Evolutionary conservation across 345 rosid species (phyloP), one percentile per base, ranked within the genome.

Genomic region (Arabis alpina): DNA sequence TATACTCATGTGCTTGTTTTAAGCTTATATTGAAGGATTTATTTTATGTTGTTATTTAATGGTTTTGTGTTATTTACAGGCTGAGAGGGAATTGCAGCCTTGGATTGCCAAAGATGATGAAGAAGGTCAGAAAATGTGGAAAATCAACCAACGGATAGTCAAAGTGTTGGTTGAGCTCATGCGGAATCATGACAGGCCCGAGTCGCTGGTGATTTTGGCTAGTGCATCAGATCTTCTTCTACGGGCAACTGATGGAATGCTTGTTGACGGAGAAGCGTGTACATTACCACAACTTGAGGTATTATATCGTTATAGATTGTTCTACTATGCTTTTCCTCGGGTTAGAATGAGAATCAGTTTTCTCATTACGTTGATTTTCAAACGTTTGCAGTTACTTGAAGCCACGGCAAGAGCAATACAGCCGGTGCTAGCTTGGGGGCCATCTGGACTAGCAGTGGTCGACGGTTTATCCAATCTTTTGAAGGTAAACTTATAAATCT

Each of bases 71-170:
- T 58, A 66, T 73, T 79, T 76, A 77, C 81, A 91, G 98, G 98
- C 97, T 68, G 98, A 93, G 64, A 86, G 85, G 77, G 98, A 93
- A 75, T 82, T 93, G 78, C 96, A 91, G 75, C 98, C 98, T 27
- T 93, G 98, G 98, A 93, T 91, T 36, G 91, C 94, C 30, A 93
- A 93, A 84, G 88, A 91, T 70, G 96, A 93, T 36, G 98, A 91
- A 73, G 90, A 83, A 71, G 91, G 94, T 78, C 96, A 91, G 81
- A 89, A 87, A 80, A 75, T 90, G 89, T 93, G 98, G 98, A 88
- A 91, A 80, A 80, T 91, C 80, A 93, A 93, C 82, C 98, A 93
- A 73, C 82, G 98, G 44, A 89, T 93, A 50, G 90, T 93, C 41
- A 91, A 89, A 74, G 76, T 93, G 81, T 75, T 91, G 52, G 96